phyloP scores from a whole-genome alignment of 371 early-diverging fungal species.

The Apophysomyces trapeziformis region DNA sequence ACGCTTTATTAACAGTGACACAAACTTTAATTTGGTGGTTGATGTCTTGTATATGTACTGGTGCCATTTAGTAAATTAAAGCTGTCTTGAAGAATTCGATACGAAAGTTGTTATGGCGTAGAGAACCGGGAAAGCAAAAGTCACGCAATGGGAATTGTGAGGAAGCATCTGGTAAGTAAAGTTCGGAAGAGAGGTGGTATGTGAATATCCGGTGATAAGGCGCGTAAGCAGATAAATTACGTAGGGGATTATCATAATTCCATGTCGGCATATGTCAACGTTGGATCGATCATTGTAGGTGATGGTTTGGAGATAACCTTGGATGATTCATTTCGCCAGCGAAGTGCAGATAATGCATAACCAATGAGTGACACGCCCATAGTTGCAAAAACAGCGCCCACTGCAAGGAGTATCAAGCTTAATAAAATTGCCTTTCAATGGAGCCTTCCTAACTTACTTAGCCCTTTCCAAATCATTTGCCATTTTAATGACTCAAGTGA shows the following conservation, averaged over 20 bases:
- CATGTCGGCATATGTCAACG: slow-evolving; percentile 3
- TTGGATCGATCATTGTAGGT: background rate
- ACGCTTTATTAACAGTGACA: too few species aligned
- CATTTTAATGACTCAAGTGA: slow-evolving; percentile 80
- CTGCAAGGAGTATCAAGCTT: background rate
- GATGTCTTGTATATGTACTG: too few species aligned
- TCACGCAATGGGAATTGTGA: background rate
- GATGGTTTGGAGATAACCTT: background rate
- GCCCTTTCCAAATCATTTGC: slow-evolving; percentile 65
- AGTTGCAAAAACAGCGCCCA: slow-evolving; percentile 22
- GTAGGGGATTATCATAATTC: background rate
- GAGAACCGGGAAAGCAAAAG: too few species aligned
- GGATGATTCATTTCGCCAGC: slow-evolving; percentile 9
- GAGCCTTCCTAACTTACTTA: slow-evolving; percentile 38
- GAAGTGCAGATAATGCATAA: slow-evolving; percentile 17
- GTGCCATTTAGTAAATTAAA: too few species aligned
- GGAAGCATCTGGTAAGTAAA: slow-evolving; percentile 7
- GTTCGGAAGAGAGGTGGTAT: background rate
- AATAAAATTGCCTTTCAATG: background rate
- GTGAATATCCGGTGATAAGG: background rate
- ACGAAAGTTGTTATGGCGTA: too few species aligned
- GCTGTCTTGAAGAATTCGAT: too few species aligned
- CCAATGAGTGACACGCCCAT: slow-evolving; percentile 21
- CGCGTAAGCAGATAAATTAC: background rate
- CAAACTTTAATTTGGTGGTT: too few species aligned